Conservation (phyloP, 768 basidiomycete genomes). For the Termitomyces sp. region DNA sequence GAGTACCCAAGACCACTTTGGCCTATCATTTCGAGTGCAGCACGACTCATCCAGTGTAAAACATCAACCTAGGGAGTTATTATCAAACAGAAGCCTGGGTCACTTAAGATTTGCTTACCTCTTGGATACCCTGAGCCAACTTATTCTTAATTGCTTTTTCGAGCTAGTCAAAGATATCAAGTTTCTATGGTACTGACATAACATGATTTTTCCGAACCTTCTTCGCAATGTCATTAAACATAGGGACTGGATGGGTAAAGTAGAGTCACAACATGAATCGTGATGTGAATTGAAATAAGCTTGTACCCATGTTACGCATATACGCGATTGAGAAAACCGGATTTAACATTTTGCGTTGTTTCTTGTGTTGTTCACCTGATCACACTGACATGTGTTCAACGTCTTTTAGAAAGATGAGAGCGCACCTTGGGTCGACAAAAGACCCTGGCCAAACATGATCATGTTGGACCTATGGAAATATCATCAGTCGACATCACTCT, state of each 20-base stretch:
- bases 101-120: not conserved
- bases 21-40: not conserved
- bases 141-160: not conserved
- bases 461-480: not conserved
- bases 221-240: not conserved
- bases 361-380: constrained; percentile 1
- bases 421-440: not conserved
- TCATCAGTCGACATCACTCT: not conserved
- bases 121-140: not conserved
- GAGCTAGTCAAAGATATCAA: not conserved
- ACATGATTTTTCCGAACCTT: not conserved
- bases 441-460: not conserved
- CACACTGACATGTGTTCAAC: not conserved
- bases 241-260: not conserved
- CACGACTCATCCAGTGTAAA: constrained; percentile 1
- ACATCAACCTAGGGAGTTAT: not conserved
- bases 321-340: not conserved
- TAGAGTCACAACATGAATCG: not conserved
- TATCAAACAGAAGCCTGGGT: not conserved
- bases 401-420: not conserved
- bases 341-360: constrained; percentile 3
- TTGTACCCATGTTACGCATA: not conserved
- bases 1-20: not conserved
- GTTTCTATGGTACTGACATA: not conserved
- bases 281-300: not conserved